These are phyloP conservation scores for Arctium minus DNA, from an alignment of 129 eudicot genomes.

Conservation along the genomic window DNA sequence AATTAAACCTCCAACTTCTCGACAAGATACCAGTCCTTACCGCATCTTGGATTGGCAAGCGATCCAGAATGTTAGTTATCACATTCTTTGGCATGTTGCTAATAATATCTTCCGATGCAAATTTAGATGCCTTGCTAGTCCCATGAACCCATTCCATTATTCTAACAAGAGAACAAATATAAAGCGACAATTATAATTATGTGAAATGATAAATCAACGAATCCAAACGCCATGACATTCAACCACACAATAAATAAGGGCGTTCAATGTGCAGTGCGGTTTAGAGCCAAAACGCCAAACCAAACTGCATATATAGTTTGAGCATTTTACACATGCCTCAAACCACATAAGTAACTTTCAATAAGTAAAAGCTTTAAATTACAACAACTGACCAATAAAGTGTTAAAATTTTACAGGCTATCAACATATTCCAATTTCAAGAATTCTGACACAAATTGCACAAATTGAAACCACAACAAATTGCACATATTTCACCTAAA, in stretches of 20 bases:
- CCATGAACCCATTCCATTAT: not conserved
- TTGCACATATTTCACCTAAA: not conserved
- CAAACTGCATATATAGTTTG: not conserved
- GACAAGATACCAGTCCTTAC: constrained; percentile 6
- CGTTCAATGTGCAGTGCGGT: too few species aligned
- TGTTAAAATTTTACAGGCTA: not conserved
- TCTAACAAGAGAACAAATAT: not conserved
- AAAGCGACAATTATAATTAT: too few species aligned
- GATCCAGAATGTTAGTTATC: constrained; percentile 6
- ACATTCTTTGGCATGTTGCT: not conserved
- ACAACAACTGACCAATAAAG: not conserved
- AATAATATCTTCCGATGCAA: not conserved
- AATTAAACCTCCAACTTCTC: constrained; percentile 1
- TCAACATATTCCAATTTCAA: not conserved
- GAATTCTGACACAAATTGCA: too few species aligned
- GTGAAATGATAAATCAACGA: not conserved
- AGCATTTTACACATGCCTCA: not conserved
- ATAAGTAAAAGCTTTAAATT: not conserved
- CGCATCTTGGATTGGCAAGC: constrained; percentile 10
- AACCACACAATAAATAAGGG: not conserved
- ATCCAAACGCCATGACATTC: not conserved
- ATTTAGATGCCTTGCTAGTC: not conserved
- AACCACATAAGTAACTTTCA: not conserved
- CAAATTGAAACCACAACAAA: too few species aligned
- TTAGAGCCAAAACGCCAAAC: too few species aligned